Evolutionary conservation across 2,329 filamentous ascomycete genomes (phyloP).

Genomic region (Paramyrothecium roridum): DNA sequence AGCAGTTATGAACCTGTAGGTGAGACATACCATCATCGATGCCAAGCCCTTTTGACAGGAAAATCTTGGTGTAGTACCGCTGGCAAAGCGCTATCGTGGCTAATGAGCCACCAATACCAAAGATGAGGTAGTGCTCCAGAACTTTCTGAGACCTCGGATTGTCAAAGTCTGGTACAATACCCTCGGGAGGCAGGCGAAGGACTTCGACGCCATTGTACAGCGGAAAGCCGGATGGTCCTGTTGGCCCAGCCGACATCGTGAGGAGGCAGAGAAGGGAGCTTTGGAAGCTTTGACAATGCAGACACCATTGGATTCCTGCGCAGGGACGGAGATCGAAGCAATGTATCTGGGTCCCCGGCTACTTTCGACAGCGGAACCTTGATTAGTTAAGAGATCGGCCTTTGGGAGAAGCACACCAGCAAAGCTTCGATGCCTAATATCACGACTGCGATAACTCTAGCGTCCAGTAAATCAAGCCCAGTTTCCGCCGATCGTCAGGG

Average conservation of each 20-base stretch:
- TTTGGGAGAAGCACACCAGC: too few species aligned
- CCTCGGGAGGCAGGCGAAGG: conserved; percentile 19
- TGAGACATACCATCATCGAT: conserved; percentile 19
- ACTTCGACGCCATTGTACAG: conserved; percentile 18
- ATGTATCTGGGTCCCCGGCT: too few species aligned
- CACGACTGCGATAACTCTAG: too few species aligned
- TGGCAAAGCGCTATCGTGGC: conserved; percentile 20
- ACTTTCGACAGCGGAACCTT: too few species aligned
- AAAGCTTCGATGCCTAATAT: too few species aligned
- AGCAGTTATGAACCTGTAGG: background rate
- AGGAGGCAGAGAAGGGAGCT: background rate
- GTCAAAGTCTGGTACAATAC: conserved; percentile 25
- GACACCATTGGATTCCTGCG: background rate
- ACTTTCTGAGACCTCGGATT: conserved; percentile 19
- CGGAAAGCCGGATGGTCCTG: conserved; percentile 9
- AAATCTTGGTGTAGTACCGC: conserved; percentile 27
- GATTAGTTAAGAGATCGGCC: too few species aligned
- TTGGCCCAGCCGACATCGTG: background rate
- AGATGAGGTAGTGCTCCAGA: conserved; percentile 18
- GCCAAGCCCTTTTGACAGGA: conserved; percentile 16
- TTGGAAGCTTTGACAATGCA: background rate
- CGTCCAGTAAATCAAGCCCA: too few species aligned
- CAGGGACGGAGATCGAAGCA: too few species aligned
- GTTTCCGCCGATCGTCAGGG: too few species aligned
- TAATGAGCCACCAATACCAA: conserved; percentile 18